A percentile compares a stretch with the other conserved stretches of the same genome.
Conservation (phyloP, 176 grass and related monocot species). For the Pharus latifolius region DNA sequence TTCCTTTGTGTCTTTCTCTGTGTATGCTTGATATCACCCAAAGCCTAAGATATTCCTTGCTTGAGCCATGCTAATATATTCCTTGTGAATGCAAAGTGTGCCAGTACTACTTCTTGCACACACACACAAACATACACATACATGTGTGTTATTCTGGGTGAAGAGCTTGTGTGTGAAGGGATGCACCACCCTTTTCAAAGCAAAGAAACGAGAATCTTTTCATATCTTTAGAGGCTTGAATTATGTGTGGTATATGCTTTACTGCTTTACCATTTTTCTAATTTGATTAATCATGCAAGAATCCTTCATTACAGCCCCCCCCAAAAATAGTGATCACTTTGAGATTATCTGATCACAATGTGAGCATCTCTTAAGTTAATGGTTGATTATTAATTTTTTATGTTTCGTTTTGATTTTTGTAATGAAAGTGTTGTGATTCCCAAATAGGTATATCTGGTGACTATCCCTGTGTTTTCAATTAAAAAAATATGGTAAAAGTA, state of each 20-base stretch:
- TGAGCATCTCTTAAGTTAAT: not conserved
- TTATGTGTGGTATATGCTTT: slow-evolving; percentile 92
- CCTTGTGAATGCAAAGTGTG: slow-evolving; percentile 38
- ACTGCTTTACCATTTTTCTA: slow-evolving; percentile 42
- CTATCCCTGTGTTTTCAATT: slow-evolving; percentile 35
- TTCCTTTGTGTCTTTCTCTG: slow-evolving; percentile 33
- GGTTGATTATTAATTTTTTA: not conserved
- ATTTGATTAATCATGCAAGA: slow-evolving; percentile 57
- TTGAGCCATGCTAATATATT: slow-evolving; percentile 42
- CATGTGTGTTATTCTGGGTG: slow-evolving; percentile 9
- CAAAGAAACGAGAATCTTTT: slow-evolving; percentile 51
- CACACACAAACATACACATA: slow-evolving; percentile 1
- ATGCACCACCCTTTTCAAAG: slow-evolving; percentile 70
- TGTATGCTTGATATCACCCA: slow-evolving; percentile 32
- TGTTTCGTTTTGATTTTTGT: slow-evolving; percentile 27
- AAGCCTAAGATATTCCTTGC: slow-evolving; percentile 77
- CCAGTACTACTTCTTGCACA: not conserved
- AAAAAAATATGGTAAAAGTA: slow-evolving; percentile 39
- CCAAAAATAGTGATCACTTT: slow-evolving; percentile 27
- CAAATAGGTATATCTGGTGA: slow-evolving; percentile 70
- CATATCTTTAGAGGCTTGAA: slow-evolving; percentile 70
- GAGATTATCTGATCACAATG: slow-evolving; percentile 61
- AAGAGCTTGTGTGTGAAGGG: slow-evolving; percentile 71
- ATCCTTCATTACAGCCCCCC: slow-evolving; percentile 29
- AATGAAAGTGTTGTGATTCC: slow-evolving; percentile 33